phyloP scores from a whole-genome alignment of 345 rosid species.

The Lepidium didymum region DNA sequence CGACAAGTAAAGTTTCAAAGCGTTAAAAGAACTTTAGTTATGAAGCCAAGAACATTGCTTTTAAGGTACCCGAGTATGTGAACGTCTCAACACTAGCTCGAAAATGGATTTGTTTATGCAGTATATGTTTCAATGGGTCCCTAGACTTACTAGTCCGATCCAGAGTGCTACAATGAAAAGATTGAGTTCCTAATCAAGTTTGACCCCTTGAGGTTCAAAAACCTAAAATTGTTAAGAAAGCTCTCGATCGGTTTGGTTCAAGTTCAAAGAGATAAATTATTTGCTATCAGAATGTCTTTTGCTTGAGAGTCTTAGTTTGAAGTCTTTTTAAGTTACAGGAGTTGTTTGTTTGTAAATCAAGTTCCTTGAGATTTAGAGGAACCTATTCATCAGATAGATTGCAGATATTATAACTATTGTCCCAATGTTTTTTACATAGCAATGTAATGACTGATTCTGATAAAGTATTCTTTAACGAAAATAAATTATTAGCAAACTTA shows the following conservation, averaged over 20 bases:
- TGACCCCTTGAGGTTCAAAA: background rate
- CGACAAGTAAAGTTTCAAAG: constrained; percentile 21
- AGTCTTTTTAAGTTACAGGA: too few relatives aligned
- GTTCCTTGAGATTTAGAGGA: too few relatives aligned
- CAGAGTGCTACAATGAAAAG: background rate
- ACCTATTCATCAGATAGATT: too few relatives aligned
- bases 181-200: constrained; percentile 16
- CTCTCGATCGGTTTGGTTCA: background rate
- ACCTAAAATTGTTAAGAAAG: background rate
- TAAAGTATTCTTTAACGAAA: too few relatives aligned
- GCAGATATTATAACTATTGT: too few relatives aligned
- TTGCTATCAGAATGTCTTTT: background rate
- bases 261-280: background rate
- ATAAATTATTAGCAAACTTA: too few relatives aligned
- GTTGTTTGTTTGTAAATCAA: too few relatives aligned
- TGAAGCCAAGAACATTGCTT: constrained; percentile 10
- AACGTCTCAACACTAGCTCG: background rate
- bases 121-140: constrained; percentile 11
- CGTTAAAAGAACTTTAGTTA: too few relatives aligned
- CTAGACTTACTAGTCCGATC: background rate
- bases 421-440: too few relatives aligned
- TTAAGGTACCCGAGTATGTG: constrained; percentile 25
- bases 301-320: background rate
- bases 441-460: too few relatives aligned
- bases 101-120: constrained; percentile 9